Evolutionary conservation across 2,329 filamentous ascomycete species (phyloP), one percentile per base, ranked within the genome.

Genomic region (Botryotinia calthae): DNA sequence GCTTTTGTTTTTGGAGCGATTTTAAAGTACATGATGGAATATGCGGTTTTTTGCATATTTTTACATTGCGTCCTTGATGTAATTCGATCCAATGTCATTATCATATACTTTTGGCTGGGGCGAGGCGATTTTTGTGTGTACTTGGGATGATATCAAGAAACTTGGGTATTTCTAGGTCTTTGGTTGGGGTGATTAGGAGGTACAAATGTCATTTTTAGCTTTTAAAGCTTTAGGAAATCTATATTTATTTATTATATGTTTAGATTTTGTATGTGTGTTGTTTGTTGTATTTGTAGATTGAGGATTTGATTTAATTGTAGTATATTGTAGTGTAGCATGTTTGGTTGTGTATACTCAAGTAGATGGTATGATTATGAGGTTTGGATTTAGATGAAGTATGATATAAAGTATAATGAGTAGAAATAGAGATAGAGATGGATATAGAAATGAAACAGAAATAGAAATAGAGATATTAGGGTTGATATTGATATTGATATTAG

Each of bases 21-120:
- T 74, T 74, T 77, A 74, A 54, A 76, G 46, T 37, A 66, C 64
- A 66, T 66, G 46, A 66, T 54, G 51, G 51, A 54, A 76, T 73
- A 76, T 74, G 70, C 71, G 74, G 76, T 72, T 78, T 51, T 73
- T 78, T 54, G 77, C 77, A 78, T 79, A 40, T 76, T 77, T 72
- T 63, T 70, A 76, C 75, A 73, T 73, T 61, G 72, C 65, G 72
- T 76, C 75, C 59, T 73, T 68, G 63, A 70, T 73, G 66, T 40
- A 68, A 61, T 70, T 73, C 66, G 58, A 70, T 73, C 66, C 65
- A 70, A 72, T 72, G 71, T 72, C 71, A 72, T 70, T 69, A 67
- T 72, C 64, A 67, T 72, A 61, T 68, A 72, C 48, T 72, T 68
- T 71, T 54, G 70, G 51, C 70, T 67, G 56, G 62, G 58, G 70